Base-by-base conservation (phyloP, 306 rosid species). In the Styphnolobium japonicum region DNA sequence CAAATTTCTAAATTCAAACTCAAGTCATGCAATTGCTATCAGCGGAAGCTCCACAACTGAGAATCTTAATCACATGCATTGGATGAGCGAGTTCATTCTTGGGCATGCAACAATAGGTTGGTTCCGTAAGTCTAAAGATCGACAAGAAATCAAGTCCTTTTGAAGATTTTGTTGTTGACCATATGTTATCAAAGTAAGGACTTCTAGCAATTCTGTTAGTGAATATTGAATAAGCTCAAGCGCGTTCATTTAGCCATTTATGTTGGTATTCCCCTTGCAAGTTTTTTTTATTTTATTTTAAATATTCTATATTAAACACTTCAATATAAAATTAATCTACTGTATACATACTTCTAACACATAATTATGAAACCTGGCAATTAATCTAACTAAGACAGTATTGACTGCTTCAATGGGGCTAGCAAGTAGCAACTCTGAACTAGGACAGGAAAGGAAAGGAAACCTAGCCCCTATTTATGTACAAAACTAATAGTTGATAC, bases 231-330 rank as follows among this genome's bases (percentile, higher is more conserved):
- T 23, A 62, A 10, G 55, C 10, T 52, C 19, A 74, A 60, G 11
- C 14, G 16, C 77, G 36, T 52, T 46, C 67, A 72, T 51, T 69
- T n/a, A n/a, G n/a, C n/a, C n/a, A n/a, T n/a, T n/a, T n/a, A n/a
- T n/a, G n/a, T n/a, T n/a, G n/a, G n/a, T n/a, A n/a, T n/a, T n/a
- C n/a, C n/a, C n/a, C n/a, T n/a, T n/a, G n/a, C n/a, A n/a, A n/a
- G n/a, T n/a, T n/a, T n/a, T n/a, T n/a, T 9, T 1, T 11, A 43
- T 10, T 42, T 42, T 16, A 16, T 51, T n/a, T n/a, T n/a, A n/a
- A 29, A 12, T 60, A 27, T 27, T 25, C 9, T 5, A 2, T 62
- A 45, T 7, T 57, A 7, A 27, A 19, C 22, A 40, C 11, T 18
- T 42, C 1, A 43, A 5, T 23, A 23, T 6, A 43, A 61, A 27